Percentiles rank a stretch among this genome's conserved stretches.
phyloP scores from a whole-genome alignment of 768 basidiomycete species.

The Termitomyces sp. region DNA sequence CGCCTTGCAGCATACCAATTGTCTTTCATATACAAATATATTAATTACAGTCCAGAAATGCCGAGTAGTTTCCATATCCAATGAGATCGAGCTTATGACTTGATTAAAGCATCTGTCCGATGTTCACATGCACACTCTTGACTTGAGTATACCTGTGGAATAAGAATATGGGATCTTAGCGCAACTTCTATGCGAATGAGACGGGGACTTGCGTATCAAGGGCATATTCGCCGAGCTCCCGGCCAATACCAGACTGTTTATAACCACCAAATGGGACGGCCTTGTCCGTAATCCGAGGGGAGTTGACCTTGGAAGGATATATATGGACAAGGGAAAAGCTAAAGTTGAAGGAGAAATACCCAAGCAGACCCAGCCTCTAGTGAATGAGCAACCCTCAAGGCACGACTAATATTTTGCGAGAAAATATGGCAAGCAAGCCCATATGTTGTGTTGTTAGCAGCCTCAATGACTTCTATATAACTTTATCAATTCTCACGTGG shows the following conservation, averaged over 20 bases:
- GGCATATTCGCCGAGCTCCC: slow-evolving; percentile 22
- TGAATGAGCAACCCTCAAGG: slow-evolving; percentile 16
- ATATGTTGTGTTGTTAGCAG: slow-evolving; percentile 16
- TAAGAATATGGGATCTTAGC: background rate
- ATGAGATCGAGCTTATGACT: background rate
- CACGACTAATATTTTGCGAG: slow-evolving; percentile 15
- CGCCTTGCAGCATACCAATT: background rate
- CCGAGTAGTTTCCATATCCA: background rate
- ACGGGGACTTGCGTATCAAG: slow-evolving; percentile 15
- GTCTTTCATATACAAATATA: background rate
- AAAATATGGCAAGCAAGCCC: slow-evolving; percentile 17
- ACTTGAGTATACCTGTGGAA: slow-evolving; percentile 14
- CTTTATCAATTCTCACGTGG: slow-evolving; percentile 15
- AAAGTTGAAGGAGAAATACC: background rate
- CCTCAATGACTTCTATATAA: slow-evolving; percentile 16
- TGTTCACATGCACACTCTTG: slow-evolving; percentile 17
- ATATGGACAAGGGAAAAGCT: background rate
- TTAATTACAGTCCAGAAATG: background rate
- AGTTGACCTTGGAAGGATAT: slow-evolving; percentile 14
- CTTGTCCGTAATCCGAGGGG: slow-evolving; percentile 7
- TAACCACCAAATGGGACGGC: slow-evolving; percentile 22
- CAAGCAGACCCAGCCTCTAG: slow-evolving; percentile 17
- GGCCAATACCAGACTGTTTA: slow-evolving; percentile 21
- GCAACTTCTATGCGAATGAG: background rate
- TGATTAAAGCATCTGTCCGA: slow-evolving; percentile 13